Percentiles rank a stretch among this genome's conserved stretches.
Conservation (phyloP, 179 eudicot species). For the Silene noctiflora region DNA sequence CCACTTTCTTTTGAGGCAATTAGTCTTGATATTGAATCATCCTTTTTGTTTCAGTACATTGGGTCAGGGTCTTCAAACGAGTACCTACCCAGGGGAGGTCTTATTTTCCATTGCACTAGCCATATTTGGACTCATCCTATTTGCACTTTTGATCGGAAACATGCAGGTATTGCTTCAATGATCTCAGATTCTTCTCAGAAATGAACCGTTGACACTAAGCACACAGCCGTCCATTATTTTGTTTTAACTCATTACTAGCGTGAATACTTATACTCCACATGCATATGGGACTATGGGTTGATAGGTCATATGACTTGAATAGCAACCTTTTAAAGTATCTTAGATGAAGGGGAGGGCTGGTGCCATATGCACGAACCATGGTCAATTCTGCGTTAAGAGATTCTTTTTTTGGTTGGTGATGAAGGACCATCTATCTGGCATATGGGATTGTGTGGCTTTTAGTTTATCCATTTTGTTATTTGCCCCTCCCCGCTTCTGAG, state of each 20-base stretch:
- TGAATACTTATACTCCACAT: too few relatives aligned
- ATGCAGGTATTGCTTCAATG: conserved; percentile 58
- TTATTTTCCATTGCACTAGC: conserved; percentile 80
- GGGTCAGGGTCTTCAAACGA: conserved; percentile 89
- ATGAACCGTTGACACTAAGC: background rate
- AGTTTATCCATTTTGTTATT: too few relatives aligned
- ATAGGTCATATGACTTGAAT: too few relatives aligned
- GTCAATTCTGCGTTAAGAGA: background rate
- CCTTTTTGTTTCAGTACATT: conserved; percentile 58
- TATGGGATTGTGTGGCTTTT: background rate
- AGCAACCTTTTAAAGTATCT: background rate
- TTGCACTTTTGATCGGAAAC: conserved; percentile 84
- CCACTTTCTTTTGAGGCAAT: background rate
- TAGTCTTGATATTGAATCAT: conserved; percentile 1
- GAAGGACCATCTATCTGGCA: background rate
- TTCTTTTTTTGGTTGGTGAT: background rate
- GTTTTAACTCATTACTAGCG: too few relatives aligned
- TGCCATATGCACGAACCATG: background rate
- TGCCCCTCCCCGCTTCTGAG: too few relatives aligned
- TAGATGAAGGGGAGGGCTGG: background rate
- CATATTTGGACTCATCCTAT: conserved; percentile 79
- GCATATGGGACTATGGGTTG: too few relatives aligned
- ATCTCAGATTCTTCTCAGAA: background rate
- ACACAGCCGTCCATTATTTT: too few relatives aligned
- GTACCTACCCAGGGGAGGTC: conserved; percentile 87